Evolutionary conservation across 1,284 basidiomycete genomes (phyloP).

Genomic region (Sporisorium exsertum): DNA sequence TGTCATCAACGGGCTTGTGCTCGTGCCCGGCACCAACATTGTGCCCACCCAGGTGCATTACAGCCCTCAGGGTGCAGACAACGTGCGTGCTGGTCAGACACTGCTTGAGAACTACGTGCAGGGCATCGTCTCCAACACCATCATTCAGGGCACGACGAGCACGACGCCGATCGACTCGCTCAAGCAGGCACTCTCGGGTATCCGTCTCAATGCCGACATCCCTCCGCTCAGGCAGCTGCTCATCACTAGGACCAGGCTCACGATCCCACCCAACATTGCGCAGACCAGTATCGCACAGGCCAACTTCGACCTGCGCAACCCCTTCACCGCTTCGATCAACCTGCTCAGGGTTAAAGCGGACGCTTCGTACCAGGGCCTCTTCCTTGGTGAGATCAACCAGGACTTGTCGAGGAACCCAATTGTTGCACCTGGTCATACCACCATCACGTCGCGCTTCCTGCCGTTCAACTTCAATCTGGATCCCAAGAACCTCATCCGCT

Average conservation of each 20-base stretch:
- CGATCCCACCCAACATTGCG: constrained; percentile 68
- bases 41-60: constrained; percentile 75
- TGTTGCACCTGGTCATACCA: constrained; percentile 75
- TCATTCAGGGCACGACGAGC: constrained; percentile 75
- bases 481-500: constrained; percentile 75
- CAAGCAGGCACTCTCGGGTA: constrained; percentile 76
- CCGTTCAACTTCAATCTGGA: constrained; percentile 78
- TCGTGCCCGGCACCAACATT: constrained; percentile 54
- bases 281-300: constrained; percentile 56
- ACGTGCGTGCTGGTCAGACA: constrained; percentile 73
- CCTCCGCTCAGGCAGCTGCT: constrained; percentile 78
- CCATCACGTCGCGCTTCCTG: constrained; percentile 75
- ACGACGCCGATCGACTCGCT: constrained; percentile 79
- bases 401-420: constrained; percentile 74
- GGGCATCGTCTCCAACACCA: constrained; percentile 75
- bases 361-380: constrained; percentile 72
- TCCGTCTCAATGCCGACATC: constrained; percentile 76
- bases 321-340: constrained; percentile 82
- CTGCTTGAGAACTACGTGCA: constrained; percentile 80
- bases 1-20: constrained; percentile 72
- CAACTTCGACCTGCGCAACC: constrained; percentile 74
- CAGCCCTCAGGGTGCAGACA: constrained; percentile 75
- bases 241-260: constrained; percentile 71
- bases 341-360: constrained; percentile 75
- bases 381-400: constrained; percentile 72